Conservation (phyloP, 2,329 filamentous ascomycete genomes). For the Epichloe uncinata region DNA sequence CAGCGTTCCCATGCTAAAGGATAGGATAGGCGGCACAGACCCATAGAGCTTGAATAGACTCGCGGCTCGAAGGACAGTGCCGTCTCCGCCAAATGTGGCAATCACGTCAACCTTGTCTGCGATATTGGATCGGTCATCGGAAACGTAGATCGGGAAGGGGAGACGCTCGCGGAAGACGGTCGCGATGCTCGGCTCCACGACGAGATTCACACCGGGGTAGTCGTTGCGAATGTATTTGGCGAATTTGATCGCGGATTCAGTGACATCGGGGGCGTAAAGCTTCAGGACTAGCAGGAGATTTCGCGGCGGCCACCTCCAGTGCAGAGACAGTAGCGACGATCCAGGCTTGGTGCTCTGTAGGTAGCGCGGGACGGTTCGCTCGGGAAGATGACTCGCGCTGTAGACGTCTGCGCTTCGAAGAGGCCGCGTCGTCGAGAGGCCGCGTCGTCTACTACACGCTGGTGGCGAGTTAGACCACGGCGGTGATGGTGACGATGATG, state of each 20-base stretch:
- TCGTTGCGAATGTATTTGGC: slow-evolving; percentile 62
- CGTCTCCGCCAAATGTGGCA: slow-evolving; percentile 79
- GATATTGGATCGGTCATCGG: slow-evolving; percentile 37
- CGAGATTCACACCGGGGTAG: slow-evolving; percentile 68
- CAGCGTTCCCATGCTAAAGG: slow-evolving; percentile 93
- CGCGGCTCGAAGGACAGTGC: slow-evolving; percentile 24
- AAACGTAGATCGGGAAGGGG: slow-evolving; percentile 59
- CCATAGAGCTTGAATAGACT: slow-evolving; percentile 59
- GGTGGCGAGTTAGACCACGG: neutral
- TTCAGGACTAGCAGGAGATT: slow-evolving; percentile 48
- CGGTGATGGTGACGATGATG: neutral
- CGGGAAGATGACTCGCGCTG: slow-evolving; percentile 21
- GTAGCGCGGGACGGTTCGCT: slow-evolving; percentile 22
- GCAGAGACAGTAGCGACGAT: slow-evolving; percentile 40
- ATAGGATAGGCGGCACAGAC: slow-evolving; percentile 78
- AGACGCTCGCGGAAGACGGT: slow-evolving; percentile 55
- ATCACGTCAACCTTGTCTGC: slow-evolving; percentile 77
- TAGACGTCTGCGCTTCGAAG: slow-evolving; percentile 20
- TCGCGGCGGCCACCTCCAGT: slow-evolving; percentile 39
- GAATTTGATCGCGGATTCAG: slow-evolving; percentile 38
- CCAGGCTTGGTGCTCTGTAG: slow-evolving; percentile 29
- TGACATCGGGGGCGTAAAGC: slow-evolving; percentile 40
- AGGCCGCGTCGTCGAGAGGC: slow-evolving; percentile 35
- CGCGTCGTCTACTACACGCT: slow-evolving; percentile 13
- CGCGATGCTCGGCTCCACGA: slow-evolving; percentile 71